Base-by-base conservation (phyloP, 2,329 filamentous ascomycete genomes). In the Aspergillus japonicus region DNA sequence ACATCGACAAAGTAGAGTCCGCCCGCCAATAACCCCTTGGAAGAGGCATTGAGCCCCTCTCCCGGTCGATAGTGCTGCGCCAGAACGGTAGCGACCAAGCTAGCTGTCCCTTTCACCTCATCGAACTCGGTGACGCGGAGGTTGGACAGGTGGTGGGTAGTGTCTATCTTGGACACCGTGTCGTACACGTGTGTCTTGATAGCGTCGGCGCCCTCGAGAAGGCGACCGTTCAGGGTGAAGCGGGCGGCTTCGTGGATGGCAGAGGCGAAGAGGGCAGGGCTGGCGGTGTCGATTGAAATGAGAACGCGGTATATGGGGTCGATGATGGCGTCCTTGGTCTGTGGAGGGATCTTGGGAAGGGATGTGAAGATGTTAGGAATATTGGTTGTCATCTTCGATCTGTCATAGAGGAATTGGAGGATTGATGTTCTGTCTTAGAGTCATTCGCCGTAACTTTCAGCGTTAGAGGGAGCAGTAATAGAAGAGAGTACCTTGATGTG, bases 241-340 rank as follows among this genome's bases (percentile, higher is more conserved):
- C 54, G 47, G 31, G 63, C 66, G 3, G 70, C 64, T 0, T 60
- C 26, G 14, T 66, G 61, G 48, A 73, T 66, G 47, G 67, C 66
- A 2, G 74, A 73, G 21, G 72, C 62, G 63, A 73, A 69, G 5
- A 76, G 68, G 5, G 55, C 35, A 4, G 50, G 10, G 59, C 73
- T 66, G 49, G 65, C 60, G 42, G 63, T 72, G 63, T 77, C 73
- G 21, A 73, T 59, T 47, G 58, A 65, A 7, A 61, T 54, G 23
- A 71, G 57, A 53, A 51, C 60, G 44, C 73, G 72, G 62, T 72
- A 68, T 29, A 75, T 42, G 12, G 72, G 65, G 50, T 76, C 73
- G 24, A 64, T 50, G 48, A 77, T 68, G 35, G 73, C 71, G 19
- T 75, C 73, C 12, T 70, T 66, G 24, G 62, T 50, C 10, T 61